Evolutionary conservation across 352 stramenopile species (phyloP).

Genomic region (Saprolegnia diclina): DNA sequence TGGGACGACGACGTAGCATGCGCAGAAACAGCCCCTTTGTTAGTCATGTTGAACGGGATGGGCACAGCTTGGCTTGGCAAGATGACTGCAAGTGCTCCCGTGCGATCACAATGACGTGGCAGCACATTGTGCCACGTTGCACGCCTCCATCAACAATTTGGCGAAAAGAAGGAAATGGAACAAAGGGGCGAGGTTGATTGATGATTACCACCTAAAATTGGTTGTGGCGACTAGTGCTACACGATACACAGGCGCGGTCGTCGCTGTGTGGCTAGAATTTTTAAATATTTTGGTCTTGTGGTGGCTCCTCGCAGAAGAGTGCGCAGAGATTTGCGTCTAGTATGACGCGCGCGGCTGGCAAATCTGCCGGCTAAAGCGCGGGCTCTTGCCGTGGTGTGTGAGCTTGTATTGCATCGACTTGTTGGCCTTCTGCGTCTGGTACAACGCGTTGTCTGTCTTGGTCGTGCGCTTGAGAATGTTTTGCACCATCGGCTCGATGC

Average conservation of each 20-base stretch:
- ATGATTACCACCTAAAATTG: slow-evolving; percentile 1
- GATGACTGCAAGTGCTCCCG: too few relatives aligned
- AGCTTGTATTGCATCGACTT: slow-evolving; percentile 7
- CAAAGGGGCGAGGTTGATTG: too few relatives aligned
- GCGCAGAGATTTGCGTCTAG: slow-evolving; percentile 41
- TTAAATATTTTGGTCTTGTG: slow-evolving; percentile 57
- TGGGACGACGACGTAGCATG: too few relatives aligned
- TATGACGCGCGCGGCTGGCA: slow-evolving; percentile 16
- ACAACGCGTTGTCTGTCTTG: slow-evolving; percentile 12
- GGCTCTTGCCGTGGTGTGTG: slow-evolving; percentile 10
- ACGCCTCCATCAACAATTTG: too few relatives aligned
- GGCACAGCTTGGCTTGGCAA: too few relatives aligned
- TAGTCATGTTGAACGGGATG: too few relatives aligned
- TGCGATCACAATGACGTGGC: too few relatives aligned
- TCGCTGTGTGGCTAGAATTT: slow-evolving; percentile 88
- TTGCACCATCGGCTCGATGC: slow-evolving; percentile 17
- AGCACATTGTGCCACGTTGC: too few relatives aligned
- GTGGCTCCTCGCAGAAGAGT: slow-evolving; percentile 43
- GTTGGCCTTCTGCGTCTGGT: slow-evolving; percentile 7
- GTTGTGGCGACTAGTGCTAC: neutral
- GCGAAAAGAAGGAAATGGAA: too few relatives aligned
- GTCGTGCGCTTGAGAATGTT: slow-evolving; percentile 22
- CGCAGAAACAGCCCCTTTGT: too few relatives aligned
- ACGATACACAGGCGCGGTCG: slow-evolving; percentile 31
- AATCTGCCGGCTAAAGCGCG: neutral